These are phyloP conservation scores for Berberis vulgaris DNA, from an alignment of 164 flowering plant genomes.

Conservation along the genomic window DNA sequence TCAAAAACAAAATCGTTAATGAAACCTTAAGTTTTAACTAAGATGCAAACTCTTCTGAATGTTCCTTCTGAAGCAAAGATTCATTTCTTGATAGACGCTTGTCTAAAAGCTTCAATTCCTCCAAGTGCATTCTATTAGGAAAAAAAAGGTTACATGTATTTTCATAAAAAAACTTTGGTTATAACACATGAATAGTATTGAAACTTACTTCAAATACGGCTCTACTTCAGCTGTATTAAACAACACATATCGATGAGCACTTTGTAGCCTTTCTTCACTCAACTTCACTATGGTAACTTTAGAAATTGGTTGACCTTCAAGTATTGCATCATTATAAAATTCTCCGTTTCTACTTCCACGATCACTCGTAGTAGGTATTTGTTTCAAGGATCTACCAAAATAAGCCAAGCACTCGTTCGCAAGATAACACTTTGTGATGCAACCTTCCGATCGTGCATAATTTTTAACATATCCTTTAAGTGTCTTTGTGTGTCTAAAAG, in stretches of 20 bases:
- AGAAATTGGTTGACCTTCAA: neutral
- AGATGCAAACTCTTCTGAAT: neutral
- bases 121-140: neutral
- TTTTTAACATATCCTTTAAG: conserved; percentile 3
- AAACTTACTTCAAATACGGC: conserved; percentile 1
- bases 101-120: neutral
- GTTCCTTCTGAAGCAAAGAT: neutral
- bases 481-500: neutral
- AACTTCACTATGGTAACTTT: neutral
- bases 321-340: neutral
- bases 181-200: neutral
- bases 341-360: neutral
- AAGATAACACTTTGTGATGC: conserved; percentile 5
- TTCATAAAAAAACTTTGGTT: neutral
- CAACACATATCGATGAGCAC: conserved; percentile 3
- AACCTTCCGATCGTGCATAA: conserved; percentile 4
- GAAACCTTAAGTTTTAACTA: neutral
- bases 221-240: conserved; percentile 1
- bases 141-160: neutral
- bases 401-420: conserved; percentile 2
- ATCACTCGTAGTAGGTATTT: neutral
- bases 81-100: neutral
- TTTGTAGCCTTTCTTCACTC: neutral
- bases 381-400: neutral
- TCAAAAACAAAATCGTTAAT: neutral